Base-by-base conservation (phyloP, 306 rosid genomes). In the Vigna unguiculata region DNA sequence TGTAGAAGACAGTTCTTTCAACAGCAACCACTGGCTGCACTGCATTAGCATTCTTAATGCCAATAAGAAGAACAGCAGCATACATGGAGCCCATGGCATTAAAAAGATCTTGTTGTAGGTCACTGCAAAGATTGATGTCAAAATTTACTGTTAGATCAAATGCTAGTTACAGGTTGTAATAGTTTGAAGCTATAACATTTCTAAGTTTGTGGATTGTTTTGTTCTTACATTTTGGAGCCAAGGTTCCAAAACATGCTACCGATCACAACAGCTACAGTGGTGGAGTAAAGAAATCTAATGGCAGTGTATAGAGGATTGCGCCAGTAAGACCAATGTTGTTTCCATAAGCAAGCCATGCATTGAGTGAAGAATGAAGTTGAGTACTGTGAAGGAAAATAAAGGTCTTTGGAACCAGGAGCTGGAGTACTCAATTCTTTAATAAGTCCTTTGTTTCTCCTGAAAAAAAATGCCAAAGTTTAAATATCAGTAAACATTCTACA, bases 171-270 rank as follows among this genome's bases (percentile, higher is more conserved):
- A 13, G 45, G 60, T 65, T 13, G 17, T 43, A 69, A 21, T 32
- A 62, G 49, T 47, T 63, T 51, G 55, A 74, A 81, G 79, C 58
- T 46, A 55, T 22, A 66, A 41, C 19, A 49, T 40, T 49, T 79
- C 51, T 32, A 52, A 22, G 13, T 58, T 73, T 69, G 17, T 9
- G n/a, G 9, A 52, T 51, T 34, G 49, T 67, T 59, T 51, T 34
- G 49, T 67, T 75, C 88, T 82, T 83, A 88, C 91, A 83, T 86
- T 74, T 85, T 88, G 78, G 88, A 76, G 83, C 88, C 91, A n/a
- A 88, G 88, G 84, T 86, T 36, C 91, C 88, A 88, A 82, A 86
- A 88, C 88, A 88, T 85, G 83, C 85, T 88, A 58, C 91, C 91
- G 20, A 88, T 66, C 68, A 83, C 16, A 25, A 74, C 59, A 41